Base-by-base conservation (phyloP, 2,329 filamentous ascomycete species). In the Botryosphaeria dothidea region DNA sequence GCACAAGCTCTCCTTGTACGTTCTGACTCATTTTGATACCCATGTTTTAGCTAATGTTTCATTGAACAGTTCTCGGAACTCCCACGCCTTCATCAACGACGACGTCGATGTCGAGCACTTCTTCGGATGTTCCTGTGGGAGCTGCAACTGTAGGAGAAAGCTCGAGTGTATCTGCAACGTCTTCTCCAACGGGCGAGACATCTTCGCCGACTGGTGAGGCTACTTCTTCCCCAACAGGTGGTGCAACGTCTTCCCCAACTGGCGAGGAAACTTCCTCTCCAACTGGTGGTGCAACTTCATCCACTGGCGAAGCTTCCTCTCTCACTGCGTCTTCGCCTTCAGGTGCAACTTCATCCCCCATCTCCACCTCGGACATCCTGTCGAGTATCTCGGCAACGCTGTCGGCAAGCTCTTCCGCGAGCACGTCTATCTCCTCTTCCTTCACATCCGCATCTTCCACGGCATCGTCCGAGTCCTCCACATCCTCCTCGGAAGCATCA, bases 401-500 rank as follows among this genome's bases (percentile, higher is more conserved):
- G n/a, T 46, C 56, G 17, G 56, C 56, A 8, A 60, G 56, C 41
- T 25, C 56, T 17, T 60, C 56, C 3, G 13, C n/a, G n/a, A 63
- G 48, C 25, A 54, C 61, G 2, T 54, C 36, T 54, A 36, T 45
- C 17, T 34, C 34, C n/a, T 61, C 57, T 36, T 48, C 57, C 31
- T 3, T 34, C 6, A 21, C 6, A 23, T 25, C 52, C 2, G 56
- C 62, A 11, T 58, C 63, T 7, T 52, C 52, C n/a, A 64, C 52
- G 3, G 36, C 65, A 11, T 49, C 67, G 46, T 57, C 66, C 11
- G 57, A 38, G 43, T 66, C 52, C 15, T 51, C 51, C 23, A 60
- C 66, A 5, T 66, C 51, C 9, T 65, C 68, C 13, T 62, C 67
- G 31, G 52, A 43, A 46, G 3, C 67, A 34, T 62, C 65, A 38